Percentiles rank a stretch among this genome's conserved stretches.
Evolutionary conservation across 1,284 basidiomycete genomes (phyloP).

Genomic region (Polyporus tsugae): DNA sequence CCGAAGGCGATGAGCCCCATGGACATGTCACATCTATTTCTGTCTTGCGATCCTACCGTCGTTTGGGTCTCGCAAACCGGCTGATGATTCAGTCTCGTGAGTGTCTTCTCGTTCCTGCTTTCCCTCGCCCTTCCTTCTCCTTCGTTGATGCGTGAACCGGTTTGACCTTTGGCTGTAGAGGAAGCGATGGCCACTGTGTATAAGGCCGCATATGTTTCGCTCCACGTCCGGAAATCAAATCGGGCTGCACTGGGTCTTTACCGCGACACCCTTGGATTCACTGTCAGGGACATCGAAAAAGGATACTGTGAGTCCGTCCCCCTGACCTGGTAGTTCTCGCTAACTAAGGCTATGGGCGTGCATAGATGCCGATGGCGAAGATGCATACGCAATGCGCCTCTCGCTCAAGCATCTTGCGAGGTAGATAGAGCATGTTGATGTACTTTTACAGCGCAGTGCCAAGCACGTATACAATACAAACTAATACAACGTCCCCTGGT

Average conservation of each 20-base stretch:
- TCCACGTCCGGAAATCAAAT: constrained; percentile 91
- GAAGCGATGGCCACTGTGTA: constrained; percentile 89
- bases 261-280: constrained; percentile 85
- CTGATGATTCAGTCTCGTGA: constrained; percentile 89
- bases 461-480: constrained; percentile 26
- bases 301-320: constrained; percentile 78
- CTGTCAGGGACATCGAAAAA: constrained; percentile 78
- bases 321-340: neutral
- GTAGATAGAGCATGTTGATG: constrained; percentile 29
- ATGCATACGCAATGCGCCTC: constrained; percentile 90
- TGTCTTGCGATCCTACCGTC: constrained; percentile 84
- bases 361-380: constrained; percentile 92
- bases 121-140: constrained; percentile 2
- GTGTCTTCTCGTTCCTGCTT: constrained; percentile 38
- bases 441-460: constrained; percentile 21
- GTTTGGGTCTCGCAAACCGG: constrained; percentile 87
- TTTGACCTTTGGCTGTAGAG: constrained; percentile 54
- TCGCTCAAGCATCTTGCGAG: constrained; percentile 53
- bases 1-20: constrained; percentile 68
- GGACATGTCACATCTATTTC: constrained; percentile 95
- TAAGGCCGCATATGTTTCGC: constrained; percentile 77
- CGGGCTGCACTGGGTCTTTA: constrained; percentile 86
- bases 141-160: neutral
- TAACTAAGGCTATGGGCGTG: constrained; percentile 1
- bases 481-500: constrained; percentile 23